Evolutionary conservation across 768 basidiomycete species (phyloP), one percentile per base, ranked within the genome.

Genomic region (Suillus variegatus): DNA sequence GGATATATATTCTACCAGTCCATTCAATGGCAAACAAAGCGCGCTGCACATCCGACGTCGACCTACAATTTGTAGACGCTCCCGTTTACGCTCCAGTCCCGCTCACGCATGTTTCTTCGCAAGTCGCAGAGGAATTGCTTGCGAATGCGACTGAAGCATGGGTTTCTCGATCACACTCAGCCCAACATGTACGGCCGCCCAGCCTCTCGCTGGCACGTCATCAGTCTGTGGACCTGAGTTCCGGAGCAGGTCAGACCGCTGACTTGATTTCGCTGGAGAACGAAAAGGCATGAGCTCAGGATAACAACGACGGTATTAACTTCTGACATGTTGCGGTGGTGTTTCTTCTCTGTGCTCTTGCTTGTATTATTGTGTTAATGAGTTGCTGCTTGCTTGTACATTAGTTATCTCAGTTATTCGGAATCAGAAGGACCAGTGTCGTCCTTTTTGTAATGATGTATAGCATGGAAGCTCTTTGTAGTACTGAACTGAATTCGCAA

Each of bases 11-110:
- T 28, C 82, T 91, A 1, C 89, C 79, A 0, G 67, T 73, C 20
- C 67, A 74, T 14, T 57, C 74, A 14, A 40, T 63, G 51, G 60
- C 64, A 6, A 32, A 56, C 38, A 65, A 64, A 49, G 66, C 51
- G 16, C 64, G 70, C 20, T 56, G 28, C 44, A 61, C 63, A 5
- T 32, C 64, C 35, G 55, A 63, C 66, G 10, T 58, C 28, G 55
- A 64, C 66, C 16, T 58, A 25, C 22, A 25, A 35, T 43, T 36
- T 52, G 43, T 57, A 63, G 64, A 66, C n/a, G 66, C 68, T 4
- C 61, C 69, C 5, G 66, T 93, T n/a, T 93, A 92, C 71, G 88
- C 89, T n/a, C 89, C 90, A 14, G 82, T 93, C 1, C 84, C 88
- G 0, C 73, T 89, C 47, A 81, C 76, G 65, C 80, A 84, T 14